phyloP scores from a whole-genome alignment of 2,329 filamentous ascomycete species.

The Mariannaea sp. region DNA sequence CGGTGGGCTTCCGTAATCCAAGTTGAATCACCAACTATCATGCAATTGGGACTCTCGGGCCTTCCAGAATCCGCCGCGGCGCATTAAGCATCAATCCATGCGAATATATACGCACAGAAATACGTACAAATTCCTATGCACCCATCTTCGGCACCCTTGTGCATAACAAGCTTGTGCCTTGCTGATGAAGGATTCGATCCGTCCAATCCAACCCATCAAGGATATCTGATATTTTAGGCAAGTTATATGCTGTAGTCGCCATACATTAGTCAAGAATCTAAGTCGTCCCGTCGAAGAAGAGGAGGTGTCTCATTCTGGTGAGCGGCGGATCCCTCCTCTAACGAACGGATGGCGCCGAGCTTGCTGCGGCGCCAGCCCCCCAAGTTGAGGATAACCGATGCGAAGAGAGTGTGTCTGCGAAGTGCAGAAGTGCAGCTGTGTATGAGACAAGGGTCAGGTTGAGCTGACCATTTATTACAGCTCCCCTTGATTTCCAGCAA shows the following conservation, averaged over 20 bases:
- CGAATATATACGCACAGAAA: not conserved
- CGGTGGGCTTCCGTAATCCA: conserved; percentile 4
- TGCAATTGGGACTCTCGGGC: conserved; percentile 12
- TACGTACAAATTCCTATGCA: not conserved
- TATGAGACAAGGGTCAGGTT: conserved; percentile 2
- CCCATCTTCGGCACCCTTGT: not conserved
- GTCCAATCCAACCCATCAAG: conserved; percentile 7
- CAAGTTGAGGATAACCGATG: conserved; percentile 2
- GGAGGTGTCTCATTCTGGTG: conserved; percentile 11
- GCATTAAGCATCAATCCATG: not conserved
- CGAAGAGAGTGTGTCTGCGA: conserved; percentile 3
- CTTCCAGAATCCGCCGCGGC: not conserved
- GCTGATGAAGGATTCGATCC: conserved; percentile 3
- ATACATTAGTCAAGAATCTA: conserved; percentile 7
- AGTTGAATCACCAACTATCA: not conserved
- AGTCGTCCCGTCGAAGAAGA: not conserved
- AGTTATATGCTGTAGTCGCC: too few relatives aligned
- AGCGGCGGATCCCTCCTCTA: conserved; percentile 8
- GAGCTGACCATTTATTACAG: conserved; percentile 15
- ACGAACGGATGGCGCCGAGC: conserved; percentile 16
- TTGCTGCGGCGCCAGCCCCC: conserved; percentile 8
- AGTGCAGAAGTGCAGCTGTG: too few relatives aligned
- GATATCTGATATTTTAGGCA: not conserved
- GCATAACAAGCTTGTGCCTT: not conserved
- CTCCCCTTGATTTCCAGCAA: not conserved